Evolutionary conservation across 1,284 basidiomycete genomes (phyloP).

Genomic region (Rhodotorula glutinis): DNA sequence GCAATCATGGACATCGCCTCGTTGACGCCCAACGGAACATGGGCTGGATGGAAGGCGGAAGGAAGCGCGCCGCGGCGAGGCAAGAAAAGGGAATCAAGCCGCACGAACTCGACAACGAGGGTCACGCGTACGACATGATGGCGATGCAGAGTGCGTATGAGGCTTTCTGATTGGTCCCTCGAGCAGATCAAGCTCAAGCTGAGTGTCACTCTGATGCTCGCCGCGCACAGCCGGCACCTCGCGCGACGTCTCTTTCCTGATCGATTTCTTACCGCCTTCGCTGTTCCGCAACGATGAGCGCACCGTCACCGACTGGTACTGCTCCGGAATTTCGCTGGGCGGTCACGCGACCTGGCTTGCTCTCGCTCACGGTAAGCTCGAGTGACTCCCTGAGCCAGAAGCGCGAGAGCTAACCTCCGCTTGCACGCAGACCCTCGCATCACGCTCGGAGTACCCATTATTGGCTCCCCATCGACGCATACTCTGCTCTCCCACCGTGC

Average conservation of each 20-base stretch:
- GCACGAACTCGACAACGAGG: constrained; percentile 39
- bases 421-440: constrained; percentile 62
- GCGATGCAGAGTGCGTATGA: constrained; percentile 43
- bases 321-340: constrained; percentile 68
- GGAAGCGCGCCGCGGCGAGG: constrained; percentile 44
- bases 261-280: constrained; percentile 74
- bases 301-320: constrained; percentile 63
- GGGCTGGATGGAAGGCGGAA: constrained; percentile 47
- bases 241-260: constrained; percentile 71
- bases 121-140: constrained; percentile 46
- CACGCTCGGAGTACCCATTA: constrained; percentile 65
- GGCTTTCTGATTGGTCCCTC: too few relatives aligned
- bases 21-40: constrained; percentile 45
- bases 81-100: constrained; percentile 39
- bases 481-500: constrained; percentile 64
- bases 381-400: neutral
- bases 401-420: neutral
- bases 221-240: constrained; percentile 58
- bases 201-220: neutral
- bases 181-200: too few relatives aligned
- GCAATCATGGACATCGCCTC: constrained; percentile 48
- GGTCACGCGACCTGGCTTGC: constrained; percentile 74
- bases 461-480: constrained; percentile 72
- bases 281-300: constrained; percentile 70
- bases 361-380: constrained; percentile 58